phyloP scores from a whole-genome alignment of 1,284 basidiomycete genomes.

The Abortiporus biennis region DNA sequence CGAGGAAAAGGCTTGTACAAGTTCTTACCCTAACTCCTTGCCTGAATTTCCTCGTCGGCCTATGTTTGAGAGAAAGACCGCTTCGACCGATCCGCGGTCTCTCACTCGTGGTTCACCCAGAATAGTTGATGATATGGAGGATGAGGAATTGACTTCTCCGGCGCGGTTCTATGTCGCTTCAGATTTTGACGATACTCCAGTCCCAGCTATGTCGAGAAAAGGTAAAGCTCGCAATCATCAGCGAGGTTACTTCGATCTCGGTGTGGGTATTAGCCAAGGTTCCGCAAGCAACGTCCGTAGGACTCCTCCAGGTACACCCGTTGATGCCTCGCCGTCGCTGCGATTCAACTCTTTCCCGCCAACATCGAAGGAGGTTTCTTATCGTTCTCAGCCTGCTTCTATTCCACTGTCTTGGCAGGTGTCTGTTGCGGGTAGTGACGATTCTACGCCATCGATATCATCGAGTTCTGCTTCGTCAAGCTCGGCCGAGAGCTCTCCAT shows the following conservation, averaged over 20 bases:
- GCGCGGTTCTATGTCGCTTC: slow-evolving; percentile 9
- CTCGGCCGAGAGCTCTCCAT: slow-evolving; percentile 24
- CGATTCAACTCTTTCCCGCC: slow-evolving; percentile 17
- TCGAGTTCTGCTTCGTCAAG: slow-evolving; percentile 29
- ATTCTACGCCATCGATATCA: slow-evolving; percentile 49
- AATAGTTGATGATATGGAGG: slow-evolving; percentile 12
- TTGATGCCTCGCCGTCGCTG: slow-evolving; percentile 7
- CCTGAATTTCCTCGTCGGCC: slow-evolving; percentile 26
- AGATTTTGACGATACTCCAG: slow-evolving; percentile 20
- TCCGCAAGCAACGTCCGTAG: slow-evolving; percentile 11
- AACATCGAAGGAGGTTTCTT: neutral
- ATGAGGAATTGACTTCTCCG: neutral
- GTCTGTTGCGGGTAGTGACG: slow-evolving; percentile 36
- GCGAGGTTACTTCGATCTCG: slow-evolving; percentile 25
- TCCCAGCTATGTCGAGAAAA: slow-evolving; percentile 13
- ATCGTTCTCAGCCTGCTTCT: neutral
- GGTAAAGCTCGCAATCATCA: slow-evolving; percentile 16
- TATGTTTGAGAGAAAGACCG: slow-evolving; percentile 28
- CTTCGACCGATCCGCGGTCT: slow-evolving; percentile 5
- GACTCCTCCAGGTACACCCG: slow-evolving; percentile 21
- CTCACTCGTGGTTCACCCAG: slow-evolving; percentile 24
- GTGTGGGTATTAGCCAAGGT: slow-evolving; percentile 9
- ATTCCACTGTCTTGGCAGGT: neutral
- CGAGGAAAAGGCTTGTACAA: slow-evolving; percentile 17
- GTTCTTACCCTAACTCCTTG: slow-evolving; percentile 31